A percentile compares a stretch with the other conserved stretches of the same genome.
These are phyloP conservation scores for Penicillium hesseltinei DNA, from an alignment of 2,329 filamentous ascomycete genomes.

Conservation along the genomic window DNA sequence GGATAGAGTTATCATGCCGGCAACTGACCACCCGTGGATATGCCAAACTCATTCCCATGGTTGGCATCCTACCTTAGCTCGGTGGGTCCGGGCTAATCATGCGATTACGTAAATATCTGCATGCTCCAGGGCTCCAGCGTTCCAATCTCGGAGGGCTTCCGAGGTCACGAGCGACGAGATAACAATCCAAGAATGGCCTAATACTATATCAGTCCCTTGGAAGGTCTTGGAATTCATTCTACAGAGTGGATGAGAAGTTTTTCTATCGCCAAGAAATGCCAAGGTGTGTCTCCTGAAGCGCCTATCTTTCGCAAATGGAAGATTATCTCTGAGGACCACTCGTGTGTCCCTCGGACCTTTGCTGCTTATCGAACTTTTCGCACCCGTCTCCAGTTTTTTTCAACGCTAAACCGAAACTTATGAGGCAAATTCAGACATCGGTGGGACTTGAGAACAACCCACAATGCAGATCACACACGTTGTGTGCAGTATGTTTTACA, in stretches of 20 bases:
- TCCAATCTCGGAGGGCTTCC: background rate
- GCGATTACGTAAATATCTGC: background rate
- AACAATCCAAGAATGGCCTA: background rate
- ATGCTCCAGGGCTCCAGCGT: too few relatives aligned
- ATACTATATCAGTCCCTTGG: background rate
- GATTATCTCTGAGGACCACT: background rate
- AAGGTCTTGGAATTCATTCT: background rate
- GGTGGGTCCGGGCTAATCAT: background rate
- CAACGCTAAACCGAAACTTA: background rate
- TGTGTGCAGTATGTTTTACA: background rate
- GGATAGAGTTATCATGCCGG: background rate
- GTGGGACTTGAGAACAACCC: background rate
- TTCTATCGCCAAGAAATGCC: background rate
- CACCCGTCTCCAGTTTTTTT: background rate
- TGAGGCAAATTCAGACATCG: background rate
- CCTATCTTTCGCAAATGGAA: background rate
- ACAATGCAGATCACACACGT: background rate
- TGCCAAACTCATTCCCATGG: background rate
- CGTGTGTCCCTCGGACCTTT: background rate
- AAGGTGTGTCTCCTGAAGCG: background rate
- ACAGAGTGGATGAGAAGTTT: background rate
- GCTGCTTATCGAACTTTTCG: background rate
- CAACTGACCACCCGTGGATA: background rate
- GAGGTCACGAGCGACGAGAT: background rate
- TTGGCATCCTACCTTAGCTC: background rate